A percentile compares a stretch with the other conserved stretches of the same genome.
These are phyloP conservation scores for Globisporangium perplexum DNA, from an alignment of 352 stramenopile genomes.

Conservation along the genomic window DNA sequence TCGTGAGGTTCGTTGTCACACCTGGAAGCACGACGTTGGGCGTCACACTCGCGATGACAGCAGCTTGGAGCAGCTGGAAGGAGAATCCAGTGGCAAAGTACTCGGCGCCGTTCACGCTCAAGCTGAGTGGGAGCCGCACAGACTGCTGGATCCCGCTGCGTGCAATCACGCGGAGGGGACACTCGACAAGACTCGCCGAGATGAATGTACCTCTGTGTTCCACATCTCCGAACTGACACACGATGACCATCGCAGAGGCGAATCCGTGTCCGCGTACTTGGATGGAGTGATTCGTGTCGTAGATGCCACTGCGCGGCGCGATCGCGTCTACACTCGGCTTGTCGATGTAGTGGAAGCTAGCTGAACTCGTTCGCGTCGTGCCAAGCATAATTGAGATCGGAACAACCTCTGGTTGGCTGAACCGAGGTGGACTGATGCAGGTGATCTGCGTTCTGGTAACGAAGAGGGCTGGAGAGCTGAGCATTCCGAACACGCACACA, in stretches of 20 bases:
- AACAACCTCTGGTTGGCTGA: conserved; percentile 10
- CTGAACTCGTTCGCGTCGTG: conserved; percentile 6
- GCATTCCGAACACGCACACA: conserved; percentile 28
- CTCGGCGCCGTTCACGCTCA: conserved; percentile 22
- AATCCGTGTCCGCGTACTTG: conserved; percentile 20
- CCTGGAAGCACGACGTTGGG: conserved; percentile 22
- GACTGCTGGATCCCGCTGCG: not conserved
- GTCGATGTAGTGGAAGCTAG: conserved; percentile 26
- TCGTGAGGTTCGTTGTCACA: conserved; percentile 16
- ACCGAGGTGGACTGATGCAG: conserved; percentile 27
- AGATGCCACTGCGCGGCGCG: conserved; percentile 21
- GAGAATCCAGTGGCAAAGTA: conserved; percentile 28
- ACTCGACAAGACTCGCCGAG: conserved; percentile 5
- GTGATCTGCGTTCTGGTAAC: conserved; percentile 21
- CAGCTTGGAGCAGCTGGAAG: conserved; percentile 23
- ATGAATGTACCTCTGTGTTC: not conserved
- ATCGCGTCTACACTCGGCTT: conserved; percentile 20
- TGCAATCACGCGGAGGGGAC: not conserved
- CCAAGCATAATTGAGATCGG: conserved; percentile 23
- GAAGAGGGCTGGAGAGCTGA: conserved; percentile 14
- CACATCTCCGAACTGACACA: conserved; percentile 22
- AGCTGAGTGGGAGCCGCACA: conserved; percentile 12
- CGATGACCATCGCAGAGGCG: conserved; percentile 6
- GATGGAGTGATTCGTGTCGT: conserved; percentile 15
- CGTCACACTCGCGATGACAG: conserved; percentile 12